These are phyloP conservation scores for Biscogniauxia marginata DNA, from an alignment of 2,329 filamentous ascomycete genomes.

Conservation along the genomic window DNA sequence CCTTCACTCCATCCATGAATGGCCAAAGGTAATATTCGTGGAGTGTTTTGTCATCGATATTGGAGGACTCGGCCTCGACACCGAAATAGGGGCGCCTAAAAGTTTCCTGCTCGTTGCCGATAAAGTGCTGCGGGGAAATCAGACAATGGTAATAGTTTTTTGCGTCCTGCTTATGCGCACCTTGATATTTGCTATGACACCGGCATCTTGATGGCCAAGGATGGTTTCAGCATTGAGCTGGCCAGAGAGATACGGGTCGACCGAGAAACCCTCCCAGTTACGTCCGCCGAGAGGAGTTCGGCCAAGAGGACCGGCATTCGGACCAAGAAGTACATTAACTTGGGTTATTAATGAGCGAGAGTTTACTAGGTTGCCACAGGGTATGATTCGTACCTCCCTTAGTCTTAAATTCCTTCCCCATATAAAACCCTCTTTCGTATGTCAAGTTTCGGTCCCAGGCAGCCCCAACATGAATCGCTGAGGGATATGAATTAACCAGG, in stretches of 20 bases:
- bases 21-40: conserved; percentile 68
- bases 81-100: conserved; percentile 42
- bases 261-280: conserved; percentile 64
- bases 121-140: conserved; percentile 47
- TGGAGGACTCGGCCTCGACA: conserved; percentile 56
- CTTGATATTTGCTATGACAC: conserved; percentile 76
- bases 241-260: conserved; percentile 71
- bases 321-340: conserved; percentile 62
- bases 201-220: conserved; percentile 72
- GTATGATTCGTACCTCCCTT: conserved; percentile 40
- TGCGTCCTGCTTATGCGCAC: conserved; percentile 23
- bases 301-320: conserved; percentile 68
- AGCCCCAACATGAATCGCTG: conserved; percentile 47
- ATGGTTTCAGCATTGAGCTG: conserved; percentile 70
- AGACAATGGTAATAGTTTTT: not conserved
- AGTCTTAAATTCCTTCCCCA: conserved; percentile 56
- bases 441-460: conserved; percentile 56
- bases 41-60: conserved; percentile 63
- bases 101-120: conserved; percentile 62
- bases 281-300: conserved; percentile 65
- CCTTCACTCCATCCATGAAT: conserved; percentile 59
- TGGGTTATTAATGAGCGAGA: conserved; percentile 5
- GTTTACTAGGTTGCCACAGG: not conserved
- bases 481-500: conserved; percentile 47
- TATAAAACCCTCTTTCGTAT: conserved; percentile 48